These are phyloP conservation scores for Mercurialis annua DNA, from an alignment of 345 rosid species.

Conservation along the genomic window DNA sequence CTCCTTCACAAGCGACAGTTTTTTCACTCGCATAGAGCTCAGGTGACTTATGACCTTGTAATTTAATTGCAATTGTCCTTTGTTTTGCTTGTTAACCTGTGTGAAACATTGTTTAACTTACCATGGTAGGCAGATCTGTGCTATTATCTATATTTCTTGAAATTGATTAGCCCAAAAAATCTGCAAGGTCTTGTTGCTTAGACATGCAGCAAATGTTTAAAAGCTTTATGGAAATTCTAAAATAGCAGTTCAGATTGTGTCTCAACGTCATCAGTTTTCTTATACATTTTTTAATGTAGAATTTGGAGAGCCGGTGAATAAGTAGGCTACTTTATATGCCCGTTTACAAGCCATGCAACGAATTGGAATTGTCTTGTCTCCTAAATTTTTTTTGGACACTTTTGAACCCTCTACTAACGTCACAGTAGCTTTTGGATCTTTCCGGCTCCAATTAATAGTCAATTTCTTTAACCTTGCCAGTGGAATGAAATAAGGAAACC, in stretches of 20 bases:
- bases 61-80: not conserved
- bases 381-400: not conserved
- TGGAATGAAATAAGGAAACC: no score
- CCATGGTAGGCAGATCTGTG: not conserved
- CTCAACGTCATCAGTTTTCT: not conserved
- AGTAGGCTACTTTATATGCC: no score
- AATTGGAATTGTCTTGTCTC: no score
- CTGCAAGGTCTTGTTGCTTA: not conserved
- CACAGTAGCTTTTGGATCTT: no score
- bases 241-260: not conserved
- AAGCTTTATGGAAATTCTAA: not conserved
- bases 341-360: no score
- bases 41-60: conserved; percentile 43
- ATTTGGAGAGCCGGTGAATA: not conserved
- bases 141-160: not conserved
- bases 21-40: conserved; percentile 99
- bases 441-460: not conserved
- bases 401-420: not conserved
- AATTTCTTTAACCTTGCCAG: not conserved
- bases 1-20: conserved; percentile 89
- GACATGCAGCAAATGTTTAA: not conserved
- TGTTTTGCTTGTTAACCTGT: conserved; percentile 4
- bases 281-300: not conserved
- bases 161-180: conserved; percentile 4
- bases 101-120: not conserved